Conservation (phyloP, 192 early-diverging fungal species). For the Cladochytrium replicatum region DNA sequence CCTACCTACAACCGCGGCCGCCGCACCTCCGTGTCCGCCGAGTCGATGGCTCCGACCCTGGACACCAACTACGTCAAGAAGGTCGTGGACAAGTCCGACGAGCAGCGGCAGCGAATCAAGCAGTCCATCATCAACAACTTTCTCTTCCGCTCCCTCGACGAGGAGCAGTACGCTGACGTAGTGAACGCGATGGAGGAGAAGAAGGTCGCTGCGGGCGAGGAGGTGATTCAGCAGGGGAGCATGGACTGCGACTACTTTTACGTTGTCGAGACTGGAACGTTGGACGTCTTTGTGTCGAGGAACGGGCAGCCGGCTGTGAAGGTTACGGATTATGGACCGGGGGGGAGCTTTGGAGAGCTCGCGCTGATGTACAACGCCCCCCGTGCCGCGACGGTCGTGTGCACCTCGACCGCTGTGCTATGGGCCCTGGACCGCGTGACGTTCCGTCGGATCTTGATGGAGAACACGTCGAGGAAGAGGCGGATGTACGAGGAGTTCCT, state of each 20-base stretch:
- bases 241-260: slow-evolving; percentile 79
- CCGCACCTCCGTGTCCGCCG: slow-evolving; percentile 78
- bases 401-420: slow-evolving; percentile 62
- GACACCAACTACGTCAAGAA: slow-evolving; percentile 59
- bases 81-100: slow-evolving; percentile 63
- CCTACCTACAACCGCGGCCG: slow-evolving; percentile 60
- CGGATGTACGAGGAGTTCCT: slow-evolving; percentile 79
- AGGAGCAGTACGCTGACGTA: slow-evolving; percentile 78
- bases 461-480: slow-evolving; percentile 76
- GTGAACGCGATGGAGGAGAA: slow-evolving; percentile 83
- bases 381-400: slow-evolving; percentile 70
- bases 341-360: slow-evolving; percentile 83
- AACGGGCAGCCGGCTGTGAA: slow-evolving; percentile 39
- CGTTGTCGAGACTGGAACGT: slow-evolving; percentile 71
- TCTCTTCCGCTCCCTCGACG: slow-evolving; percentile 76
- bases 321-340: slow-evolving; percentile 56
- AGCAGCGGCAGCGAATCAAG: slow-evolving; percentile 63
- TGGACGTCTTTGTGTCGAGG: slow-evolving; percentile 69
- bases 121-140: slow-evolving; percentile 67
- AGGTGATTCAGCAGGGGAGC: slow-evolving; percentile 70
- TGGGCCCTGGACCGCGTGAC: slow-evolving; percentile 86
- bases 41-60: slow-evolving; percentile 75
- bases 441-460: slow-evolving; percentile 81
- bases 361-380: slow-evolving; percentile 90
- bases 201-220: slow-evolving; percentile 39